Percentiles rank a stretch among this genome's conserved stretches.
Conservation (phyloP, 1,284 basidiomycete genomes). For the Sporisorium exsertum region DNA sequence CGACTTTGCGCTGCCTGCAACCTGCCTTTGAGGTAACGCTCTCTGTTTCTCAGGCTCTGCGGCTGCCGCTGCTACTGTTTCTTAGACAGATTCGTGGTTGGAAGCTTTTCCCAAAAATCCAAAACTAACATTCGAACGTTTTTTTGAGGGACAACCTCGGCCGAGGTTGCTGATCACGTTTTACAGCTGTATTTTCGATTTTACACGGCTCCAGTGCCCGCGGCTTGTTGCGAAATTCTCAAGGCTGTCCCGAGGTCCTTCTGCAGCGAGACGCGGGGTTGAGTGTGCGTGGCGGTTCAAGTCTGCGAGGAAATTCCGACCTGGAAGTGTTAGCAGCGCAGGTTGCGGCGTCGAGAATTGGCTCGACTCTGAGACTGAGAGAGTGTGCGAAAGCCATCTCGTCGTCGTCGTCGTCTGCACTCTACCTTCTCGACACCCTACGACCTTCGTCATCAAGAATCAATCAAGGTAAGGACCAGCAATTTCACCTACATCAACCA, state of each 20-base stretch:
- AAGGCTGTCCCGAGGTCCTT: not conserved
- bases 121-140: conserved; percentile 12
- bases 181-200: not conserved
- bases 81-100: not conserved
- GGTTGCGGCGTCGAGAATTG: not conserved
- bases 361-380: too few species aligned
- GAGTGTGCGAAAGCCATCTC: not conserved
- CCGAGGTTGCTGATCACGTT: conserved; percentile 8
- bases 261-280: too few species aligned
- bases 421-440: conserved; percentile 43
- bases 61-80: conserved; percentile 1
- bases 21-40: not conserved
- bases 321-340: not conserved
- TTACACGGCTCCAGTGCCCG: not conserved
- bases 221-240: not conserved
- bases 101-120: not conserved
- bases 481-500: conserved; percentile 7
- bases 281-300: too few species aligned
- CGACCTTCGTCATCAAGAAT: conserved; percentile 52
- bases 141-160: not conserved
- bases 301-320: not conserved
- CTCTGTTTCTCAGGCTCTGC: not conserved
- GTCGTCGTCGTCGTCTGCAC: conserved; percentile 20
- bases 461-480: conserved; percentile 49
- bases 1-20: not conserved